Evolutionary conservation across 2,329 filamentous ascomycete genomes (phyloP), one percentile per base, ranked within the genome.

Genomic region (Apiospora rasikravindrae): DNA sequence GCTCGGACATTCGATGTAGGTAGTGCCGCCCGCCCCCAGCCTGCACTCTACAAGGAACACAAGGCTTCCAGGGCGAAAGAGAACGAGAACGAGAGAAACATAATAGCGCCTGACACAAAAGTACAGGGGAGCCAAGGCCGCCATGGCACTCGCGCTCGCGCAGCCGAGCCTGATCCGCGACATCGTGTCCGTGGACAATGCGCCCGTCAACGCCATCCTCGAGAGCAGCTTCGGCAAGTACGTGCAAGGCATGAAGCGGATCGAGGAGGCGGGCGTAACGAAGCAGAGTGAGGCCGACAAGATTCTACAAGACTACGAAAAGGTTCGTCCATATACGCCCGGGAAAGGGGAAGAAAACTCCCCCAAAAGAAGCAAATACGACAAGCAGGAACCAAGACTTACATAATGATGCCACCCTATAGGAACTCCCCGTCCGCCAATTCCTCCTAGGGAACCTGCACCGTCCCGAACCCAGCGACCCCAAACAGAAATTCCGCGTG

Each of bases 1-100:
- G 40, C 96, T 98, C 78, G 96, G 96, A 0, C 96, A 98, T 83
- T 98, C 94, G 1, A 98, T 98, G 96, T 93, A 66, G n/a, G 16
- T 70, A 14, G 26, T 37, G 33, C 33, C 33, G 8, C 8, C 33
- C 33, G 33, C 33, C 33, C 33, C n/a, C n/a, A n/a, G n/a, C n/a
- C n/a, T n/a, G 8, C 45, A n/a, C 19, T 19, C 8, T n/a, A 22
- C 6, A 22, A 49, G 10, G n/a, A 8, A 49, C 1, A n/a, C 40
- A 42, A 42, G 40, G 13, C 10, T 11, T 11, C 2, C 24, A 16
- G 4, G 14, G 13, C 29, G 51, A 24, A 26, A 5, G 24, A 26
- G 49, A 26, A 14, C 0, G 26, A 57, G 51, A 33, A 8, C 13
- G 11, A 22, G 22, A n/a, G 19, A 40, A 6, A 40, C 7, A 61